phyloP scores from a whole-genome alignment of 2,329 filamentous ascomycete genomes.

The Cercospora zeina region DNA sequence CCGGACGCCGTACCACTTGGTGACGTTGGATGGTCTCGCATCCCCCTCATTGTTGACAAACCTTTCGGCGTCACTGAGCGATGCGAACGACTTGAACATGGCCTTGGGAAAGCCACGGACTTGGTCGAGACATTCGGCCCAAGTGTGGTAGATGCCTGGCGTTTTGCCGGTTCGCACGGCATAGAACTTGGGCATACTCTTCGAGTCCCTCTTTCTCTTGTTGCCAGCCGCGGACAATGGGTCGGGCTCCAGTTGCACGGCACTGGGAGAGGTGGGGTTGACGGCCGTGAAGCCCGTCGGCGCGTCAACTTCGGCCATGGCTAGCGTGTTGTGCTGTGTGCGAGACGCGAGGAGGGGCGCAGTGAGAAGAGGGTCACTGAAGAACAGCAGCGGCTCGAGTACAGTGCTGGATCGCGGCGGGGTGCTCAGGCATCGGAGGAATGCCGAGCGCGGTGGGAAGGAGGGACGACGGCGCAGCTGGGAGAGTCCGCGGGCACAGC shows the following conservation, averaged over 20 bases:
- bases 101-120: slow-evolving; percentile 59
- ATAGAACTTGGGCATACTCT: slow-evolving; percentile 58
- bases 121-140: slow-evolving; percentile 63
- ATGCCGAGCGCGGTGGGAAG: slow-evolving; percentile 4
- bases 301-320: slow-evolving; percentile 32
- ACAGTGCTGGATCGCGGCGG: slow-evolving; percentile 6
- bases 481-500: slow-evolving; percentile 5
- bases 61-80: slow-evolving; percentile 71
- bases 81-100: slow-evolving; percentile 71
- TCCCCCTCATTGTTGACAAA: slow-evolving; percentile 64
- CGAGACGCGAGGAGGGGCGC: slow-evolving; percentile 4
- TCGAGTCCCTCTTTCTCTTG: slow-evolving; percentile 57
- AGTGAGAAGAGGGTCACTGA: slow-evolving; percentile 11
- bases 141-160: slow-evolving; percentile 64
- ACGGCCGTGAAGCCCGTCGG: slow-evolving; percentile 38
- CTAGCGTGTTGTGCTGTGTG: neutral
- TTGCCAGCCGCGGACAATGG: slow-evolving; percentile 40
- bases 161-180: slow-evolving; percentile 61
- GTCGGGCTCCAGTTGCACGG: slow-evolving; percentile 6
- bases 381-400: slow-evolving; percentile 20
- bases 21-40: slow-evolving; percentile 25
- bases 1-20: slow-evolving; percentile 62
- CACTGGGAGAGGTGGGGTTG: slow-evolving; percentile 25
- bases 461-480: neutral
- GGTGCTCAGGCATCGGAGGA: slow-evolving; percentile 9